phyloP scores from a whole-genome alignment of 768 basidiomycete species.

The Tulasnella sp. region DNA sequence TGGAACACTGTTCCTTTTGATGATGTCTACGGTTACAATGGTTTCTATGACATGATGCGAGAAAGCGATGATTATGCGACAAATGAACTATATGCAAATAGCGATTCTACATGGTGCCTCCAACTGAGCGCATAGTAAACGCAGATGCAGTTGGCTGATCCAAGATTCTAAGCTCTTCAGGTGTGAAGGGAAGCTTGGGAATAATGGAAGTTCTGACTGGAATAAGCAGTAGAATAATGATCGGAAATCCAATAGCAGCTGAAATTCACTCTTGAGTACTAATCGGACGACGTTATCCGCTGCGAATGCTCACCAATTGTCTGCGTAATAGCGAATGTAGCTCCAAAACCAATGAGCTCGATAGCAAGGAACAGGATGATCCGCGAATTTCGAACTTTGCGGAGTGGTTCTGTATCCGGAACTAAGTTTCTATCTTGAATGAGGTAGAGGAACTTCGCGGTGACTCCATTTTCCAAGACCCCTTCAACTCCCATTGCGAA shows the following conservation, averaged over 20 bases:
- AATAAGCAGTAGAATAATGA: slow-evolving; percentile 73
- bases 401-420: slow-evolving; percentile 53
- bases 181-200: slow-evolving; percentile 60
- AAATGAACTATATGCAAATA: too few species aligned
- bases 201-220: slow-evolving; percentile 62
- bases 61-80: too few species aligned
- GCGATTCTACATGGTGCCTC: too few species aligned
- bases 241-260: slow-evolving; percentile 86
- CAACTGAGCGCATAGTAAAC: too few species aligned
- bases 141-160: slow-evolving; percentile 81
- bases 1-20: too few species aligned
- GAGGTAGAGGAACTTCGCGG: slow-evolving; percentile 65
- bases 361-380: slow-evolving; percentile 58
- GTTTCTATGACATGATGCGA: too few species aligned
- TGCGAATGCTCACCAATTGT: slow-evolving; percentile 48
- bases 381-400: slow-evolving; percentile 56
- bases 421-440: slow-evolving; percentile 57
- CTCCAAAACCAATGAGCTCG: slow-evolving; percentile 73
- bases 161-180: slow-evolving; percentile 68
- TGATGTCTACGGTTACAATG: too few species aligned
- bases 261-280: slow-evolving; percentile 9
- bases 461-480: slow-evolving; percentile 69
- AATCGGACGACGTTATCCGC: too few species aligned
- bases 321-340: slow-evolving; percentile 82
- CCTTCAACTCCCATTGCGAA: slow-evolving; percentile 78